Base-by-base conservation (phyloP, 2,329 filamentous ascomycete species). In the Fonsecaea nubica region DNA sequence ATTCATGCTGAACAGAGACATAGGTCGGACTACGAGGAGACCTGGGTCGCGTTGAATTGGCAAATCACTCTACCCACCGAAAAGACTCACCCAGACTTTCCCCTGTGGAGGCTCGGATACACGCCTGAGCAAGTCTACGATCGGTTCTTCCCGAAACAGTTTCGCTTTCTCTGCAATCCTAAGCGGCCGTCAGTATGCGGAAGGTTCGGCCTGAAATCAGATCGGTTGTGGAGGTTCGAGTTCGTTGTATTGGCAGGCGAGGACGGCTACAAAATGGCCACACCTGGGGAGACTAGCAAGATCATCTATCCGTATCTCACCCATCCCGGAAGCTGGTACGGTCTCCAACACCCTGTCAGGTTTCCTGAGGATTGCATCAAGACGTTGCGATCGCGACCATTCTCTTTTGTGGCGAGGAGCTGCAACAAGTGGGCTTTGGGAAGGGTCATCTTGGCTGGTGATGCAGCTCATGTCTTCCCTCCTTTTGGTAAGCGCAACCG, bases 171-270 rank as follows among this genome's bases (percentile, higher is more conserved):
- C 21, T 73, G 72, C 63, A 73, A 75, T 56, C 72, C 73, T n/a
- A 62, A 67, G 6, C 54, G 73, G 40, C 67, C 74, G 4, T 70
- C 74, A 5, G 72, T 74, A 3, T 74, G 70, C 55, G 74, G 75
- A 36, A 63, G 75, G 35, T 77, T 77, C 67, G 76, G 75, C 4
- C 67, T 70, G 3, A 58, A 42, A 3, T 30, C 64, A 13, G 75
- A 77, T 54, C 67, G 70, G n/a, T 56, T 77, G 9, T 78, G 76
- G 76, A 62, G 76, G 35, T 76, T 75, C 63, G 75, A 77, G 58
- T 78, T 77, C 63, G 73, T 80, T 6, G 77, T 79, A 12, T 73
- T 68, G 1, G 71, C 72, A 9, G 67, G 65, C 1, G 78, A 79
- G 62, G 71, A 77, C 60, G 70, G 70, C 7, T 40, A 72, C 9